Percentiles rank a stretch among this genome's conserved stretches.
Conservation (phyloP, 192 early-diverging fungal species). For the Podila horticola region DNA sequence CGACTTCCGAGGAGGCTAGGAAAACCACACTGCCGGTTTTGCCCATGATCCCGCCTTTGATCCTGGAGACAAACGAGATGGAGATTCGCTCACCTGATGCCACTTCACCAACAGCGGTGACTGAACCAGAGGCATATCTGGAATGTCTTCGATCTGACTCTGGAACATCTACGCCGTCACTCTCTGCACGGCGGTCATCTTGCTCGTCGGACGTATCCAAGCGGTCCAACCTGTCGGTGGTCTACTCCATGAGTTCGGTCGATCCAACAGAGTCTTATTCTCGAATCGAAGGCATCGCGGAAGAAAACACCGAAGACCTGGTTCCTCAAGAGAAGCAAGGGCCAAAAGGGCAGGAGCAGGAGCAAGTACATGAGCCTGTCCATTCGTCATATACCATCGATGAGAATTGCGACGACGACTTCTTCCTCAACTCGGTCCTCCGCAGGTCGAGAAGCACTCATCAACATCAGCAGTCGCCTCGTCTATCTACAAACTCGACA, state of each 20-base stretch:
- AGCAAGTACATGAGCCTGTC: background rate
- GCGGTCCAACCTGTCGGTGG: background rate
- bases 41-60: background rate
- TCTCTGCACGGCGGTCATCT: background rate
- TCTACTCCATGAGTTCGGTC: background rate
- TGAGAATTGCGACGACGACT: conserved; percentile 48
- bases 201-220: background rate
- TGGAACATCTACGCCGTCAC: background rate
- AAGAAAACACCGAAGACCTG: background rate
- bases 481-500: background rate
- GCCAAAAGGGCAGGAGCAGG: background rate
- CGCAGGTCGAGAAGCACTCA: conserved; percentile 15
- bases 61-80: background rate
- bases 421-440: conserved; percentile 47
- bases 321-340: background rate
- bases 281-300: background rate
- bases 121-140: background rate
- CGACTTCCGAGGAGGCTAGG: conserved; percentile 3
- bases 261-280: background rate
- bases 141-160: background rate
- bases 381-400: conserved; percentile 45
- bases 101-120: background rate
- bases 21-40: background rate
- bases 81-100: background rate
- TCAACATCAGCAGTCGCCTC: background rate